Percentiles rank a stretch among this genome's conserved stretches.
Evolutionary conservation across 1,284 basidiomycete species (phyloP).

Genomic region (Ustanciosporium gigantosporum): DNA sequence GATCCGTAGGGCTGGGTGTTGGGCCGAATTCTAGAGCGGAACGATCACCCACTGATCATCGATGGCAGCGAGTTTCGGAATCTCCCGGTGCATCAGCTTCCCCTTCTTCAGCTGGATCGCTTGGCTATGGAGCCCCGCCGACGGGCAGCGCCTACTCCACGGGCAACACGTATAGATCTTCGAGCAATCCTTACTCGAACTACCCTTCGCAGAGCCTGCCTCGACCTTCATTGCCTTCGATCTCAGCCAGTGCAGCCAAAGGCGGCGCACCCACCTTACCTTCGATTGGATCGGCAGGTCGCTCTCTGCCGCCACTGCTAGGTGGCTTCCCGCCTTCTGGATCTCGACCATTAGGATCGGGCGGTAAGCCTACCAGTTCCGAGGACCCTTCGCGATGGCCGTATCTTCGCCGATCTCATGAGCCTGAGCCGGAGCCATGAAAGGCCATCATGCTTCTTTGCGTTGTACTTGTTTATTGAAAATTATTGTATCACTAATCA

Average conservation of each 20-base stretch:
- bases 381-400: constrained; percentile 28
- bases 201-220: constrained; percentile 35
- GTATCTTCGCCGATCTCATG: constrained; percentile 18
- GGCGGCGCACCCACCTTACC: constrained; percentile 27
- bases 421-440: not conserved
- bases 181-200: constrained; percentile 26
- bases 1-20: not conserved
- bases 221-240: constrained; percentile 25
- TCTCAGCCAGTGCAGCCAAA: constrained; percentile 13
- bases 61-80: constrained; percentile 30
- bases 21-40: constrained; percentile 12
- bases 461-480: too few species aligned
- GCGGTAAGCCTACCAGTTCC: not conserved
- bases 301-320: constrained; percentile 35
- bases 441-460: too few species aligned
- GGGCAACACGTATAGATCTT: constrained; percentile 27
- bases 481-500: too few species aligned
- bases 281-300: constrained; percentile 15
- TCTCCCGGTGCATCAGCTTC: constrained; percentile 18
- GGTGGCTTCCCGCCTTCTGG: constrained; percentile 20
- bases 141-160: constrained; percentile 12
- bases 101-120: constrained; percentile 1
- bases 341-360: constrained; percentile 3
- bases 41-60: constrained; percentile 16
- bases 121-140: not conserved